A percentile compares a stretch with the other conserved stretches of the same genome.
These are phyloP conservation scores for Sarocladiaceae sp. DNA, from an alignment of 2,329 filamentous ascomycete species.

Conservation along the genomic window DNA sequence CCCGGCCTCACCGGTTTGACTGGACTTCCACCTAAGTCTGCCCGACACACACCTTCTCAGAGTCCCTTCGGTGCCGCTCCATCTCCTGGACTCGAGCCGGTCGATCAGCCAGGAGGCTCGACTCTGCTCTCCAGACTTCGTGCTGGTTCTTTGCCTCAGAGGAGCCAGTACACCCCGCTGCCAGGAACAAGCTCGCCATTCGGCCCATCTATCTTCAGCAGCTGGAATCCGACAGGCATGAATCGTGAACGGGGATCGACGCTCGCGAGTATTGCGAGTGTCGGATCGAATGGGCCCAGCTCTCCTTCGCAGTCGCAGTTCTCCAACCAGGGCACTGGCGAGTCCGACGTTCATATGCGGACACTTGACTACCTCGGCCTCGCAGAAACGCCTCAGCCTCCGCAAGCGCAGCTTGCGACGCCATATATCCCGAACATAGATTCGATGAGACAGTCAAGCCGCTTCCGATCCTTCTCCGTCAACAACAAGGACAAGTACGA, in stretches of 20 bases:
- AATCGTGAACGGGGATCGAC: constrained; percentile 82
- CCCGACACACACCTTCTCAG: constrained; percentile 79
- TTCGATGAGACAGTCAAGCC: constrained; percentile 73
- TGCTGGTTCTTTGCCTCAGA: constrained; percentile 91
- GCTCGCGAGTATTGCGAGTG: constrained; percentile 75
- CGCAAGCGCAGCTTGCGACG: constrained; percentile 68
- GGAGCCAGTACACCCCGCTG: constrained; percentile 61
- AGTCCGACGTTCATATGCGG: constrained; percentile 82
- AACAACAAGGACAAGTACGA: constrained; percentile 98
- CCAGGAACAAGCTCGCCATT: constrained; percentile 64
- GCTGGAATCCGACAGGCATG: constrained; percentile 65
- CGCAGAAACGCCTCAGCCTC: constrained; percentile 85
- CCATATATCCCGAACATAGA: constrained; percentile 73
- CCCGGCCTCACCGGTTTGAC: constrained; percentile 56
- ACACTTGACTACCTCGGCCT: constrained; percentile 95
- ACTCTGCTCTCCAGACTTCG: constrained; percentile 79
- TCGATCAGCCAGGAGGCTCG: constrained; percentile 53
- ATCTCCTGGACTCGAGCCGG: constrained; percentile 48
- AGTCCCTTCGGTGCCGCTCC: constrained; percentile 74
- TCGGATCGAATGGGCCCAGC: constrained; percentile 83
- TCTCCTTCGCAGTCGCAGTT: constrained; percentile 85
- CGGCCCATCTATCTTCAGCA: constrained; percentile 85
- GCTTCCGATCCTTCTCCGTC: constrained; percentile 95
- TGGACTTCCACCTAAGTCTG: constrained; percentile 65
- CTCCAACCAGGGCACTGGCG: constrained; percentile 77